These are phyloP conservation scores for Metschnikowia baotianmanensis DNA, from an alignment of 805 yeast genomes.

Conservation along the genomic window DNA sequence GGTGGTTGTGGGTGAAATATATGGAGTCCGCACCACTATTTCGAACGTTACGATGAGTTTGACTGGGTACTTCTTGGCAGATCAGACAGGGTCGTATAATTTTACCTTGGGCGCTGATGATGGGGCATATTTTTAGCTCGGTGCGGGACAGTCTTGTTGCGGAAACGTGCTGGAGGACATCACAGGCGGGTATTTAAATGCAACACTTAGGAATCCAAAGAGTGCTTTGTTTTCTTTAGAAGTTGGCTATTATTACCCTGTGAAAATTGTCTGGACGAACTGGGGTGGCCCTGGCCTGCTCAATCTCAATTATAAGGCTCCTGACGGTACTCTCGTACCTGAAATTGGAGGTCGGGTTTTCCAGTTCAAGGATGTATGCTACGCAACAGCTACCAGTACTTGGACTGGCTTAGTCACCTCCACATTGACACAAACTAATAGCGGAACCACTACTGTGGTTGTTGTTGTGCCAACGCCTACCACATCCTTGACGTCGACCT, in stretches of 20 bases:
- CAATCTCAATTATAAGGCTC: slow-evolving; percentile 3
- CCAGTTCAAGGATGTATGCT: not conserved
- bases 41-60: slow-evolving; percentile 7
- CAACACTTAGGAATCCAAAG: not conserved
- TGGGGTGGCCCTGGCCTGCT: slow-evolving; percentile 6
- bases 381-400: slow-evolving; percentile 3
- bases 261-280: slow-evolving; percentile 8
- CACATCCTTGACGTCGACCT: slow-evolving; percentile 14
- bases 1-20: not conserved
- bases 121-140: slow-evolving; percentile 1
- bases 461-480: slow-evolving; percentile 18
- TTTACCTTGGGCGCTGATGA: slow-evolving; percentile 13
- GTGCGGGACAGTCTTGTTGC: not conserved
- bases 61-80: slow-evolving; percentile 1
- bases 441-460: slow-evolving; percentile 11
- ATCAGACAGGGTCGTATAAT: not conserved
- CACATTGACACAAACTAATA: slow-evolving; percentile 3
- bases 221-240: not conserved
- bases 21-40: slow-evolving; percentile 2
- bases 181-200: not conserved
- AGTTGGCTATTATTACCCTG: slow-evolving; percentile 5
- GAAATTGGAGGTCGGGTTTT: slow-evolving; percentile 6
- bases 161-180: not conserved
- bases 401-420: slow-evolving; percentile 4
- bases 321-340: not conserved